Percentiles rank a stretch among this genome's conserved stretches.
Conservation (phyloP, 2,329 filamentous ascomycete species). For the Lecanicillium sp. region DNA sequence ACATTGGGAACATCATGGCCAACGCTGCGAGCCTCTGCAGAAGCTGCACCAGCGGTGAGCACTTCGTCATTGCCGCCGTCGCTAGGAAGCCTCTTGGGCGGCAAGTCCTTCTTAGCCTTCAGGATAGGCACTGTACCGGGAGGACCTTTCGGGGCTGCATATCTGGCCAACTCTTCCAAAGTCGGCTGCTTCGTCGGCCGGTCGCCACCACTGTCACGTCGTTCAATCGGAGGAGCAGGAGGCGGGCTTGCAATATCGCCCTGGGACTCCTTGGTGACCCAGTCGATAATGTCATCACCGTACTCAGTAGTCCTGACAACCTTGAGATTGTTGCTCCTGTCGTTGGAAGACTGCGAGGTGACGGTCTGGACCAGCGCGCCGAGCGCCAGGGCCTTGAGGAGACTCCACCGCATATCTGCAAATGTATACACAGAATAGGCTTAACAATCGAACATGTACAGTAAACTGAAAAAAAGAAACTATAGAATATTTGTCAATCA, state of each 20-base stretch:
- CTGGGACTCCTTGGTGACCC: conserved; percentile 11
- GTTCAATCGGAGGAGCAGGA: neutral
- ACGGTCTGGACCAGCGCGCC: neutral
- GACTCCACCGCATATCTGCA: neutral
- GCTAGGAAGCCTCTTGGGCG: conserved; percentile 10
- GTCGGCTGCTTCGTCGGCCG: neutral
- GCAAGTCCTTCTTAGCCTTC: conserved; percentile 6
- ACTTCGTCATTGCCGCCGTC: neutral
- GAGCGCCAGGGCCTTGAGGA: neutral
- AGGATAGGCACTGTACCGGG: conserved; percentile 11
- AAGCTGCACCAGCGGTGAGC: neutral
- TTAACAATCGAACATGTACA: no score
- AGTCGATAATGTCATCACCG: conserved; percentile 11
- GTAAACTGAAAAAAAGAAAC: no score
- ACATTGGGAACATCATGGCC: neutral
- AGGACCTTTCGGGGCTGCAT: conserved; percentile 4
- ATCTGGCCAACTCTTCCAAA: neutral
- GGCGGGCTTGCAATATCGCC: conserved; percentile 10
- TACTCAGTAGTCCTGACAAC: conserved; percentile 11
- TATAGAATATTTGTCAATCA: no score
- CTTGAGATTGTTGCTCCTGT: neutral
- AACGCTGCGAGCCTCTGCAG: neutral
- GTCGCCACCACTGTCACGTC: neutral
- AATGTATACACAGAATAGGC: no score
- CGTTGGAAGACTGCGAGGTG: neutral